Base-by-base conservation (phyloP, 139 green algal genomes). In the Micractinium sp. region DNA sequence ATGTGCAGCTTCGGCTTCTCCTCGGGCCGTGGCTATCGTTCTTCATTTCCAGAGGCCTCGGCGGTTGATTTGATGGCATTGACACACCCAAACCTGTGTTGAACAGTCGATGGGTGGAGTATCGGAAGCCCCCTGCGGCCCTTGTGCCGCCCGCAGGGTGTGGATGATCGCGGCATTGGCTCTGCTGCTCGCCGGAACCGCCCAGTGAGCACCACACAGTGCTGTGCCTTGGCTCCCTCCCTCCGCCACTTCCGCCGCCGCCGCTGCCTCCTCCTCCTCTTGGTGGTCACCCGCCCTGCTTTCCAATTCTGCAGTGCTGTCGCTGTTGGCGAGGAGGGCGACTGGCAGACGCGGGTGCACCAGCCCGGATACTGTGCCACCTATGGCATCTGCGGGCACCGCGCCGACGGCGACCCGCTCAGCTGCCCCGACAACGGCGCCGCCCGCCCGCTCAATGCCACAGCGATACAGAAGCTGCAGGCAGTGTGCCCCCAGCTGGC, bases 401-500 rank as follows among this genome's bases (percentile, higher is more conserved):
- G 96, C 3, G 85, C 84, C 36, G 96, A 98, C 36, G 90, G 92
- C 18, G 95, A 96, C 85, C 74, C 83, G 18, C 92, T 98, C 47
- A 82, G 92, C 89, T 97, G 95, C 79, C 61, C 95, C 18, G 89
- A 92, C 86, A 97, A 97, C 90, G 89, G 76, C 27, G 80, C 66
- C 12, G 92, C 92, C 0, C 87, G 86, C 39, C 33, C 81, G 9
- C 39, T 91, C 27, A 38, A 78, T 9, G 53, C n/a, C n/a, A 29
- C 36, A 41, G 18, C 82, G 20, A 71, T 90, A 73, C 94, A 77
- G 76, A 90, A 73, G 66, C 89, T 91, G 71, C 90, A 91, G 81
- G 76, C 83, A 1, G 89, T 92, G 56, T 98, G 96, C 85, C 96
- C 96, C 19, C 91, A 92, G 39, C 89, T 98, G 33, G 95, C 93